Percentiles rank a stretch among this genome's conserved stretches.
Evolutionary conservation across 108 stramenopile genomes (phyloP).

Genomic region (Skeletonema menzelii): DNA sequence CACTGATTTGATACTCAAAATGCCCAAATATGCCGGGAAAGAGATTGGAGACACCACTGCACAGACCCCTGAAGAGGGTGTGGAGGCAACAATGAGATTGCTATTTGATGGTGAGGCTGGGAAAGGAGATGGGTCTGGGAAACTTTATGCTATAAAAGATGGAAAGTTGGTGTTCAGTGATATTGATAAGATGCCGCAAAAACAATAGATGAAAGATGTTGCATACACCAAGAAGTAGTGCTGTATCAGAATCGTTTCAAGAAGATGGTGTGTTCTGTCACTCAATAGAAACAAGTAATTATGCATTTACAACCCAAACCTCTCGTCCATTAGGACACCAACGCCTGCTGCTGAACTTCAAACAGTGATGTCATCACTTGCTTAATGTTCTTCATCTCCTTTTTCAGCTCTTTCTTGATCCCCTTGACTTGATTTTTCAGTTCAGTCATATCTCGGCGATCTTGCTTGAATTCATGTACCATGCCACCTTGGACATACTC

Average conservation of each 20-base stretch:
- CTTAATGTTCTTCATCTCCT: conserved; percentile 74
- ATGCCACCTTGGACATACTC: conserved; percentile 58
- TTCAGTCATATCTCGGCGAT: conserved; percentile 67
- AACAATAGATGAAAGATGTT: background rate
- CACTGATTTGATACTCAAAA: conserved; percentile 39
- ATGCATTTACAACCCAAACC: background rate
- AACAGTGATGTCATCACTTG: conserved; percentile 73
- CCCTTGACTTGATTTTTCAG: conserved; percentile 64
- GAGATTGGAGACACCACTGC: conserved; percentile 26
- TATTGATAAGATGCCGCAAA: conserved; percentile 38
- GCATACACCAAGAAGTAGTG: background rate
- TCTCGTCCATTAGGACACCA: background rate
- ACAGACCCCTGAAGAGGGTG: conserved; percentile 37
- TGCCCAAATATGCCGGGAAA: conserved; percentile 39
- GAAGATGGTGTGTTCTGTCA: no score
- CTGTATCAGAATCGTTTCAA: no score
- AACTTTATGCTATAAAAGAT: conserved; percentile 40
- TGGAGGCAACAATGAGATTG: conserved; percentile 37
- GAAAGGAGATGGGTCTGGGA: conserved; percentile 18
- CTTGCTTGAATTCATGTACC: conserved; percentile 52
- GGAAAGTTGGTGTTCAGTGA: conserved; percentile 19
- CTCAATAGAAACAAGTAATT: background rate
- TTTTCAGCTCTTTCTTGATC: conserved; percentile 66
- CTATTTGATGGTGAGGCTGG: conserved; percentile 34
- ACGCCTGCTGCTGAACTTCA: conserved; percentile 35